Conservation (phyloP, 2,329 filamentous ascomycete species). For the Fusarium sp. region DNA sequence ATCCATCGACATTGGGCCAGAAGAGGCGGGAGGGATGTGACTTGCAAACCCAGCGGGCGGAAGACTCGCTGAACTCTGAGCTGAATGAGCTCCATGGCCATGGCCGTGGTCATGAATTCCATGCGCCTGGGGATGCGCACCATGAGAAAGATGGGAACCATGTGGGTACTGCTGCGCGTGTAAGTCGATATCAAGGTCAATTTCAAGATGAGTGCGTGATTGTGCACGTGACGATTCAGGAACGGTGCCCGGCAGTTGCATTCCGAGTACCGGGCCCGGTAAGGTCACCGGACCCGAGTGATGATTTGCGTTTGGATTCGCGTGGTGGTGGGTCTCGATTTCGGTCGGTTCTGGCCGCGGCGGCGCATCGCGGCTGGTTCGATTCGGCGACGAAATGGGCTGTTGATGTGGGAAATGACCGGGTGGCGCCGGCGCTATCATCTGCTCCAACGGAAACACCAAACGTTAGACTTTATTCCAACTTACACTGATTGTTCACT, state of each 20-base stretch:
- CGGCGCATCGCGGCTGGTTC: slow-evolving; percentile 40
- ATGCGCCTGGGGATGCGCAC: not conserved
- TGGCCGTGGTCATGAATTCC: slow-evolving; percentile 25
- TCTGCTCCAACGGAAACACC: slow-evolving; percentile 31
- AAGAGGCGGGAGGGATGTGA: slow-evolving; percentile 21
- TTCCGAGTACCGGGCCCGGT: slow-evolving; percentile 29
- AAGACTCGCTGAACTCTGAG: slow-evolving; percentile 23
- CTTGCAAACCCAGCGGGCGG: slow-evolving; percentile 20
- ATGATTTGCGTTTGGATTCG: slow-evolving; percentile 10
- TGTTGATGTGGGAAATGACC: slow-evolving; percentile 40
- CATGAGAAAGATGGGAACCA: slow-evolving; percentile 12
- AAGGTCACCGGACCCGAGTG: slow-evolving; percentile 7
- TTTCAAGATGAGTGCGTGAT: not conserved
- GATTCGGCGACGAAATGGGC: slow-evolving; percentile 43
- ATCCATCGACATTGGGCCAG: slow-evolving; percentile 34
- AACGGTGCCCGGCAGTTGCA: slow-evolving; percentile 25
- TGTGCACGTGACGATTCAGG: slow-evolving; percentile 5
- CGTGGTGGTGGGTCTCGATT: slow-evolving; percentile 34
- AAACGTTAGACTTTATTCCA: slow-evolving; percentile 33
- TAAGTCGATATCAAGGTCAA: slow-evolving; percentile 35
- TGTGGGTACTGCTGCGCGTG: slow-evolving; percentile 23
- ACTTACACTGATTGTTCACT: slow-evolving; percentile 2
- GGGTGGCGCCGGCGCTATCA: slow-evolving; percentile 39
- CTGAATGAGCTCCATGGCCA: slow-evolving; percentile 20
- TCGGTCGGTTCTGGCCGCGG: slow-evolving; percentile 38